Conservation (phyloP, 164 flowering plant species). For the Liquidambar formosana region DNA sequence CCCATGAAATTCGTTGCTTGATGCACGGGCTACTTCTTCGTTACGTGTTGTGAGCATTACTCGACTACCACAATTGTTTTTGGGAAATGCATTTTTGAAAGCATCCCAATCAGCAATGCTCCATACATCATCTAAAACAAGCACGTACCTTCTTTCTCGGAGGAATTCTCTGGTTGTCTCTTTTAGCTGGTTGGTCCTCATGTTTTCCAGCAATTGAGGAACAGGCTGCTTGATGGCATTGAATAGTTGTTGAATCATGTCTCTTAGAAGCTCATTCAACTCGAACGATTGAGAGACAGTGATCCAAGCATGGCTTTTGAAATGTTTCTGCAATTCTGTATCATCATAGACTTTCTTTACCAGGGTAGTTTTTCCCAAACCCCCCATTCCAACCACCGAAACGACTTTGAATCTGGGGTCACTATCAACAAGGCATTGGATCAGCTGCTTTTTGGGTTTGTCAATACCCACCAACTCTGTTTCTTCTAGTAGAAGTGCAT, state of each 20-base stretch:
- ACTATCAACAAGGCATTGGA: not conserved
- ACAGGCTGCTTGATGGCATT: no score
- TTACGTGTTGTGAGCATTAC: slow-evolving; percentile 26
- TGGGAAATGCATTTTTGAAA: slow-evolving; percentile 16
- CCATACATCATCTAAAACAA: slow-evolving; percentile 20
- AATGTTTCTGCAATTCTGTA: not conserved
- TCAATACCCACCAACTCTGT: slow-evolving; percentile 19
- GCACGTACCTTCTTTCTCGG: no score
- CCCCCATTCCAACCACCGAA: not conserved
- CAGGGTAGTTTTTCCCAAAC: no score
- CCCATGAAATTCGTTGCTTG: slow-evolving; percentile 9
- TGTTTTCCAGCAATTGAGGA: no score
- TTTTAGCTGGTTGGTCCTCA: no score
- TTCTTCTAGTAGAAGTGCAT: slow-evolving; percentile 10
- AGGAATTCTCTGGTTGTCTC: no score
- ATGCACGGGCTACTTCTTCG: slow-evolving; percentile 8
- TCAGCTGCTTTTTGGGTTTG: not conserved
- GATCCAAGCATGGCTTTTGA: not conserved
- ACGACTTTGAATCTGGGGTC: no score
- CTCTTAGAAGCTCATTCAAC: slow-evolving; percentile 4
- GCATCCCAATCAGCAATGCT: slow-evolving; percentile 19
- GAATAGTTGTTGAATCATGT: not conserved
- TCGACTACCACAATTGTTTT: slow-evolving; percentile 16
- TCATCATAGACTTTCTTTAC: slow-evolving; percentile 6
- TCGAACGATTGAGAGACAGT: slow-evolving; percentile 23